Evolutionary conservation across 148 eudicot species (phyloP).

Genomic region (Spergularia marina): DNA sequence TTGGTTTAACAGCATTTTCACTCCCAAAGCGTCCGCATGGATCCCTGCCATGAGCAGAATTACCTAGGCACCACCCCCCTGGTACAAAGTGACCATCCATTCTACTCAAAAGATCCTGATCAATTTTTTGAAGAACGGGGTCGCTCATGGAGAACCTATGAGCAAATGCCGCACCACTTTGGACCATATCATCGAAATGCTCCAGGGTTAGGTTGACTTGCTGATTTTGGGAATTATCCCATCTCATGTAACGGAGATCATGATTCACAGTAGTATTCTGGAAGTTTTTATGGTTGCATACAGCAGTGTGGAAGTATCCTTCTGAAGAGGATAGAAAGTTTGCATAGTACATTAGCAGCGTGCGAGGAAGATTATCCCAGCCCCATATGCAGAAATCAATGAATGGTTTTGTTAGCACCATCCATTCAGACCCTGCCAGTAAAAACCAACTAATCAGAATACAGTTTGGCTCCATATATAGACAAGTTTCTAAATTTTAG

Average conservation of each 20-base stretch:
- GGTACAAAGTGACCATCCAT: conserved; percentile 44
- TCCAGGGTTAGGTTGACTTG: conserved; percentile 62
- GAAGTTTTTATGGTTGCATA: conserved; percentile 87
- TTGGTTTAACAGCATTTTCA: conserved; percentile 61
- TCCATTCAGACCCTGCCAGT: conserved; percentile 76
- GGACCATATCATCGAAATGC: conserved; percentile 60
- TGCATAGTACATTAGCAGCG: conserved; percentile 87
- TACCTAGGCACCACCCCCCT: conserved; percentile 72
- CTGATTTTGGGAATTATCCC: conserved; percentile 60
- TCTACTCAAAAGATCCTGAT: conserved; percentile 57
- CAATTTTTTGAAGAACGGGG: conserved; percentile 70
- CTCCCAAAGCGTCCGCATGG: conserved; percentile 58
- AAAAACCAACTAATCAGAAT: not conserved
- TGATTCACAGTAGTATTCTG: conserved; percentile 93
- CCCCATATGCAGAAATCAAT: conserved; percentile 92
- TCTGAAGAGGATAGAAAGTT: conserved; percentile 74
- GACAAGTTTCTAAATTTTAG: too few species aligned
- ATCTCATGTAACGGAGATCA: conserved; percentile 56
- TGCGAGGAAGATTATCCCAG: conserved; percentile 95
- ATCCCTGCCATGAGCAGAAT: conserved; percentile 34
- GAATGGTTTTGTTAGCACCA: conserved; percentile 69
- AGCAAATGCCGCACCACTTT: conserved; percentile 82
- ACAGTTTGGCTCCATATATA: too few species aligned
- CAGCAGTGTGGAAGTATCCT: conserved; percentile 87
- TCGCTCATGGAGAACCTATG: conserved; percentile 56